Percentiles rank a stretch among this genome's conserved stretches.
phyloP scores from a whole-genome alignment of 805 yeast species.

The Sugiyamaella floridensis region DNA sequence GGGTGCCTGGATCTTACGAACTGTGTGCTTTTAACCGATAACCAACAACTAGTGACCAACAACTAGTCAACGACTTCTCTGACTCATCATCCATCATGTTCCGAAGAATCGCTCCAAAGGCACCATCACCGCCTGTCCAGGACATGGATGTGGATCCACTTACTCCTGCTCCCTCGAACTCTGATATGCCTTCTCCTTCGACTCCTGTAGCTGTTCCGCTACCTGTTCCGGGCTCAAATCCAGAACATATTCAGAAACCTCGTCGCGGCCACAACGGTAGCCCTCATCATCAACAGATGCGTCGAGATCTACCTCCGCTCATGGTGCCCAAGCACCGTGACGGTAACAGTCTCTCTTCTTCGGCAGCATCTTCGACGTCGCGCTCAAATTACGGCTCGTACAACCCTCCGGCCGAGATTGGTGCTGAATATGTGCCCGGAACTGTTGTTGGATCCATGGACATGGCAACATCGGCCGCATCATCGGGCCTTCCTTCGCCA shows the following conservation, averaged over 20 bases:
- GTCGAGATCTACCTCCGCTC: neutral
- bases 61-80: too few species aligned
- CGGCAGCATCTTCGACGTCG: neutral
- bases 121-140: neutral
- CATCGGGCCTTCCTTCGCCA: neutral
- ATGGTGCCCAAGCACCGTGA: conserved; percentile 1
- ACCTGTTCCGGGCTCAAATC: neutral
- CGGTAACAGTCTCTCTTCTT: neutral
- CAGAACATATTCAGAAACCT: neutral
- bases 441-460: neutral
- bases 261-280: neutral
- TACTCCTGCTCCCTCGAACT: neutral
- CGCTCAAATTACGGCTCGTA: neutral
- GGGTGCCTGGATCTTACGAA: too few species aligned
- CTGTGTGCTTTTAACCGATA: too few species aligned
- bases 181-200: neutral
- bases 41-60: too few species aligned
- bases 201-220: neutral
- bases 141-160: neutral
- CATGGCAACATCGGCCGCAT: neutral
- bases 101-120: neutral
- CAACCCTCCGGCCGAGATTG: conserved; percentile 3
- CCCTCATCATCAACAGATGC: neutral
- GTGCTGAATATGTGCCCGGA: conserved; percentile 10
- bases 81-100: neutral